These are phyloP conservation scores for Luffa aegyptiaca DNA, from an alignment of 306 rosid species.

Conservation along the genomic window DNA sequence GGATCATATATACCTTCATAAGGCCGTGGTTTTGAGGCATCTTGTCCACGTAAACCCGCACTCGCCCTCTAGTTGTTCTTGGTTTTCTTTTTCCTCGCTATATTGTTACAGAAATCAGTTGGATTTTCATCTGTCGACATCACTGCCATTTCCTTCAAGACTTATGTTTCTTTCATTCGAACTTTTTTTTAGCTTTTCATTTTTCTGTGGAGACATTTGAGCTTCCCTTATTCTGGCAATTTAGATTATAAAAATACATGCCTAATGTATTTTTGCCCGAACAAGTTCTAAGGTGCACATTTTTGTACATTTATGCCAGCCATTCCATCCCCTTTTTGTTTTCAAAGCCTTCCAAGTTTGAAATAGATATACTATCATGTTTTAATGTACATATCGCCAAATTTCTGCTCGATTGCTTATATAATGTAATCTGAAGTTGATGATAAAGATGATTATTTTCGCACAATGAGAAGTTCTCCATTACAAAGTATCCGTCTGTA, in stretches of 20 bases:
- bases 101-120: neutral
- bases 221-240: conserved; percentile 36
- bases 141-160: conserved; percentile 21
- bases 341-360: neutral
- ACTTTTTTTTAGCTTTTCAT: conserved; percentile 11
- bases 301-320: conserved; percentile 25
- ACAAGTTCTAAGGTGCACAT: neutral
- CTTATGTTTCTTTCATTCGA: conserved; percentile 14
- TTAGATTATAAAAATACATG: conserved; percentile 10
- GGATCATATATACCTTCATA: neutral
- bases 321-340: neutral
- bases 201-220: conserved; percentile 20
- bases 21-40: conserved; percentile 7
- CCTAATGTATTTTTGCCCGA: neutral
- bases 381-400: neutral
- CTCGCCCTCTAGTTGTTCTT: conserved; percentile 3
- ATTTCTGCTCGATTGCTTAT: neutral
- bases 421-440: neutral
- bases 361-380: neutral
- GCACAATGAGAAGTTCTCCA: neutral
- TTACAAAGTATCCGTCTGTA: neutral
- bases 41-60: conserved; percentile 1
- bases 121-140: conserved; percentile 37
- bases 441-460: neutral
- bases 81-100: neutral